Evolutionary conservation across 345 rosid species (phyloP).

Genomic region (Salix udensis): DNA sequence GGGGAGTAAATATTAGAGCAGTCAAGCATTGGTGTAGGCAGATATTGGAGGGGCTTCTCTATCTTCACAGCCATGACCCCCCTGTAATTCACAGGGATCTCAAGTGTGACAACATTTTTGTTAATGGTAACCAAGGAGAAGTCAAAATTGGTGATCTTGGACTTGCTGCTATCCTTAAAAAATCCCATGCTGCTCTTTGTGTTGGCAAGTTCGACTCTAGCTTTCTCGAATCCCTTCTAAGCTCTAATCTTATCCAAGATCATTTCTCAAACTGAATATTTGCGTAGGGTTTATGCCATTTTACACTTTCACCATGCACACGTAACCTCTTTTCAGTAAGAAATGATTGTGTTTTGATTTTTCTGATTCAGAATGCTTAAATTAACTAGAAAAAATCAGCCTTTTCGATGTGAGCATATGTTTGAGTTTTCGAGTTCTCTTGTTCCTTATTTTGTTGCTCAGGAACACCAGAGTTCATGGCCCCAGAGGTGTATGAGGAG

Average conservation of each 20-base stretch:
- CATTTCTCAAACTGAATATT: neutral
- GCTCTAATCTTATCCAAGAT: neutral
- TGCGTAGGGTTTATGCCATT: neutral
- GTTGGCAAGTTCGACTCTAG: conserved; percentile 56
- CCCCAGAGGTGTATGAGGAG: conserved; percentile 98
- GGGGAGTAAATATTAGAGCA: conserved; percentile 81
- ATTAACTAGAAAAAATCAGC: too few relatives aligned
- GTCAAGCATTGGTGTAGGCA: conserved; percentile 98
- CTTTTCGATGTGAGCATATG: neutral
- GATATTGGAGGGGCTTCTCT: conserved; percentile 75
- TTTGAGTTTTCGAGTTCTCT: neutral
- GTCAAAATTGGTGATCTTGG: conserved; percentile 98
- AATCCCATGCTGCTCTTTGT: conserved; percentile 82
- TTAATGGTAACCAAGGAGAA: conserved; percentile 93
- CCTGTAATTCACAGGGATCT: conserved; percentile 95
- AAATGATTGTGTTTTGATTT: neutral
- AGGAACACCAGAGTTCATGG: conserved; percentile 99
- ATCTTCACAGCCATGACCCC: conserved; percentile 57
- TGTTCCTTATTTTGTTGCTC: conserved; percentile 12
- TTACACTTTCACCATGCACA: neutral
- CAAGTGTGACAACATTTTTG: conserved; percentile 87
- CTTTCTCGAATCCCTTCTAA: neutral
- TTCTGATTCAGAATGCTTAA: neutral
- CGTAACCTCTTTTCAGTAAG: neutral
- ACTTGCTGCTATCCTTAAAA: conserved; percentile 80